Base-by-base conservation (phyloP, 1,139 yeast genomes). In the Yamadazyma siamensis region DNA sequence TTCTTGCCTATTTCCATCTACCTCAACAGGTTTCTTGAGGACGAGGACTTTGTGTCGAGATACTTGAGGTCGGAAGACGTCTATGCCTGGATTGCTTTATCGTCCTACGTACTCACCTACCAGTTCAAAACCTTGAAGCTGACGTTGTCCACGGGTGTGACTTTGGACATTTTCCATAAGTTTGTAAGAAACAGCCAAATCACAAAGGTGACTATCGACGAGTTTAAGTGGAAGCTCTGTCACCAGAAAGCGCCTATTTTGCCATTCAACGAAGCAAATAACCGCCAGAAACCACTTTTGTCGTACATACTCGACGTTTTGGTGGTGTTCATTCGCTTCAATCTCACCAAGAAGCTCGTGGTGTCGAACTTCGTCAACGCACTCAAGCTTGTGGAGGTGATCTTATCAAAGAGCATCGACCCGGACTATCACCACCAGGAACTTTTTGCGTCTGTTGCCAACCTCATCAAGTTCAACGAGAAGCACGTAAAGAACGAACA, bases 221-320 rank as follows among this genome's bases (percentile, higher is more conserved):
- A 66, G 38, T 57, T 52, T 36, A 54, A 54, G 29, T 65, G 71
- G 68, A 67, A 66, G 36, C 40, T 66, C 26, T 61, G 69, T 28
- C 73, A 61, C 36, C 73, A 66, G 30, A 57, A 54, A 31, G 25
- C 39, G 5, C 72, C 73, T 1, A 40, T 61, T 12, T 44, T 67
- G 2, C 66, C 66, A 4, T 44, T 44, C 13, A 54, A 52, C 32
- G 29, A 41, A 2, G 54, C 44, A 2, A 41, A 48, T 6, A 46
- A 41, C 15, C 62, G 59, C 0, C 35, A 46, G 23, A 65, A 64
- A 30, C 50, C 61, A 2, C 38, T 61, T 15, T 38, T 58, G 27
- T 56, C 65, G 23, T 68, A 67, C 37, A 56, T 65, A 11, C 34
- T 68, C 21, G 74, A 68, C 40, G 39, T 51, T n/a, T 34, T 63